Percentiles rank a stretch among this genome's conserved stretches.
phyloP scores from a whole-genome alignment of 2,329 filamentous ascomycete genomes.

The Tolypocladium guangdongense region DNA sequence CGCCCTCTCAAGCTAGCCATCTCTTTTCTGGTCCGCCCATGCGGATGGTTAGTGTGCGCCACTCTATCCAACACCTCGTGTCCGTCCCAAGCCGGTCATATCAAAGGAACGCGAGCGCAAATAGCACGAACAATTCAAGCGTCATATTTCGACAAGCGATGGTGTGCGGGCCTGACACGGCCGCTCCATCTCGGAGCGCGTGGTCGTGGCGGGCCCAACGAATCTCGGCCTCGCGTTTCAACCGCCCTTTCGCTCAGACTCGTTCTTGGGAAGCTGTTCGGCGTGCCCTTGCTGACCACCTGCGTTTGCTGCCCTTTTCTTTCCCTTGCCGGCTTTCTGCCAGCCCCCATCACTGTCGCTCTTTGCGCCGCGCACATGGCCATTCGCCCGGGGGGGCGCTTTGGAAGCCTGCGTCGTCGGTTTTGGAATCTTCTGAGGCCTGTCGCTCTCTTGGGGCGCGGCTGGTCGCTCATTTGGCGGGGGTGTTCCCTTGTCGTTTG shows the following conservation, averaged over 20 bases:
- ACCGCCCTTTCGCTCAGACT: slow-evolving; percentile 52
- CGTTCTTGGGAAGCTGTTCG: slow-evolving; percentile 46
- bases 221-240: slow-evolving; percentile 20
- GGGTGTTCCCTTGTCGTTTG: not conserved
- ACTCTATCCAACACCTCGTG: not conserved
- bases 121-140: not conserved
- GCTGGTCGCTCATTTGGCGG: not conserved
- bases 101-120: not conserved
- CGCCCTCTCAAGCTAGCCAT: not conserved
- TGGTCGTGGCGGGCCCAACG: not conserved
- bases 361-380: slow-evolving; percentile 41
- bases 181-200: not conserved
- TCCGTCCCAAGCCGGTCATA: not conserved
- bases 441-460: slow-evolving; percentile 10
- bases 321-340: slow-evolving; percentile 46
- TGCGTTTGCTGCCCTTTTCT: slow-evolving; percentile 33
- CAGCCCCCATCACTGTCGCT: slow-evolving; percentile 44
- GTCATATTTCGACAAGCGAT: not conserved
- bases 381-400: slow-evolving; percentile 33
- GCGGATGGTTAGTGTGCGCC: not conserved
- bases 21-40: not conserved
- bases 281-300: slow-evolving; percentile 24
- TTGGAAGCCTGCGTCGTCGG: slow-evolving; percentile 16
- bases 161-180: not conserved
- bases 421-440: slow-evolving; percentile 13